These are phyloP conservation scores for Lentinula detonsa DNA, from an alignment of 768 basidiomycete species.

Conservation along the genomic window DNA sequence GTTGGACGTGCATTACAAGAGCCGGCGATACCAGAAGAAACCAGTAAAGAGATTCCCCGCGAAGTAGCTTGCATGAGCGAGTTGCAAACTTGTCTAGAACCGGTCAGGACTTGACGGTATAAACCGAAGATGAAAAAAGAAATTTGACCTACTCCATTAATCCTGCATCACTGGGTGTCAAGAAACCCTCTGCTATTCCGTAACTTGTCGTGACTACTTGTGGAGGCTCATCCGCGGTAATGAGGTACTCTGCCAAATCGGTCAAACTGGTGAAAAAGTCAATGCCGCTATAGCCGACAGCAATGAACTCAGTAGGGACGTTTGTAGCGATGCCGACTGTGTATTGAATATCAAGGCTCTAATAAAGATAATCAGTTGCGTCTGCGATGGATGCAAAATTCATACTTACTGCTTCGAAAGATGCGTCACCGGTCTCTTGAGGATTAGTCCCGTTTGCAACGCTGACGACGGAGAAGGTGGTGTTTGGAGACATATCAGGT, in stretches of 20 bases:
- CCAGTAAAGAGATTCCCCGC: conserved; percentile 42
- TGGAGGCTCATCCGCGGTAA: conserved; percentile 14
- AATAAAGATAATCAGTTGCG: not conserved
- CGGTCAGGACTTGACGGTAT: conserved; percentile 14
- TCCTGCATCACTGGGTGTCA: conserved; percentile 19
- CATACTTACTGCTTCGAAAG: conserved; percentile 19
- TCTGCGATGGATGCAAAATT: conserved; percentile 1
- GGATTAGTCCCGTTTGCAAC: conserved; percentile 22
- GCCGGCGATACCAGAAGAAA: conserved; percentile 32
- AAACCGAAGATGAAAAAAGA: conserved; percentile 1
- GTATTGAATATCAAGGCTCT: conserved; percentile 19
- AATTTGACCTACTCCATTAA: not conserved
- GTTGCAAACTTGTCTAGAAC: conserved; percentile 18
- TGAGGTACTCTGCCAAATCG: conserved; percentile 1
- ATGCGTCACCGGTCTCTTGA: conserved; percentile 17
- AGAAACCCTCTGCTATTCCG: conserved; percentile 34
- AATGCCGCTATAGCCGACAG: conserved; percentile 13
- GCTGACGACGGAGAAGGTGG: conserved; percentile 17
- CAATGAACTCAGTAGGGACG: conserved; percentile 19
- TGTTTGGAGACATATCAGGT: conserved; percentile 18
- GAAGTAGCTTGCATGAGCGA: conserved; percentile 30
- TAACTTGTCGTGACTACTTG: conserved; percentile 45
- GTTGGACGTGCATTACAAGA: not conserved
- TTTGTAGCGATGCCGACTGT: conserved; percentile 20
- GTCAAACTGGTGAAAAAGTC: conserved; percentile 11